phyloP scores from a whole-genome alignment of 2,329 filamentous ascomycete genomes.

The Diplocarpon rosae region DNA sequence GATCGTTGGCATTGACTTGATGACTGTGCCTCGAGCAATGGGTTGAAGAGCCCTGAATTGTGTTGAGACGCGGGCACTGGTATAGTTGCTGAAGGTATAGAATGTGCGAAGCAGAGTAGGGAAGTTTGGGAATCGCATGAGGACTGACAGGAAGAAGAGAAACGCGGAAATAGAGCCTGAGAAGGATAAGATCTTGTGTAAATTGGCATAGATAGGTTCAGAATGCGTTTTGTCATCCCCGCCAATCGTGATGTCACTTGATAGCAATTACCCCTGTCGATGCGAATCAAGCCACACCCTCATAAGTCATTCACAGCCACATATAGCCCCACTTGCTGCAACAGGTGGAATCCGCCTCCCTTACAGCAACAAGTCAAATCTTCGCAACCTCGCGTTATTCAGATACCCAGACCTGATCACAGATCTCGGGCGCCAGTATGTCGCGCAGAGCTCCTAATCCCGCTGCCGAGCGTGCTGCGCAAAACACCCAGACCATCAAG shows the following conservation, averaged over 20 bases:
- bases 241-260: slow-evolving; percentile 14
- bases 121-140: slow-evolving; percentile 40
- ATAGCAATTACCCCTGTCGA: not conserved
- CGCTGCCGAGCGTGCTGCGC: slow-evolving; percentile 75
- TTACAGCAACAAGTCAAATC: not conserved
- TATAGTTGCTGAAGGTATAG: slow-evolving; percentile 37
- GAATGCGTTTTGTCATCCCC: not conserved
- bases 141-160: slow-evolving; percentile 16
- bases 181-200: not conserved
- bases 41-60: slow-evolving; percentile 27
- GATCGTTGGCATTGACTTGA: slow-evolving; percentile 63
- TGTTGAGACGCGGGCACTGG: slow-evolving; percentile 18
- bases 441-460: slow-evolving; percentile 69
- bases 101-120: slow-evolving; percentile 36
- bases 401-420: slow-evolving; percentile 4
- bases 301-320: not conserved
- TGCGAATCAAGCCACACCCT: not conserved
- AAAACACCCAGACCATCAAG: slow-evolving; percentile 92
- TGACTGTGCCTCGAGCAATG: slow-evolving; percentile 29
- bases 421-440: slow-evolving; percentile 40
- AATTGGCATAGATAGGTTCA: not conserved
- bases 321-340: not conserved
- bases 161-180: slow-evolving; percentile 6
- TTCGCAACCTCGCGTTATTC: slow-evolving; percentile 1
- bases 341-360: not conserved